Percentiles rank a stretch among this genome's conserved stretches.
Evolutionary conservation across 1,284 basidiomycete genomes (phyloP).

Genomic region (Cerrena zonata): DNA sequence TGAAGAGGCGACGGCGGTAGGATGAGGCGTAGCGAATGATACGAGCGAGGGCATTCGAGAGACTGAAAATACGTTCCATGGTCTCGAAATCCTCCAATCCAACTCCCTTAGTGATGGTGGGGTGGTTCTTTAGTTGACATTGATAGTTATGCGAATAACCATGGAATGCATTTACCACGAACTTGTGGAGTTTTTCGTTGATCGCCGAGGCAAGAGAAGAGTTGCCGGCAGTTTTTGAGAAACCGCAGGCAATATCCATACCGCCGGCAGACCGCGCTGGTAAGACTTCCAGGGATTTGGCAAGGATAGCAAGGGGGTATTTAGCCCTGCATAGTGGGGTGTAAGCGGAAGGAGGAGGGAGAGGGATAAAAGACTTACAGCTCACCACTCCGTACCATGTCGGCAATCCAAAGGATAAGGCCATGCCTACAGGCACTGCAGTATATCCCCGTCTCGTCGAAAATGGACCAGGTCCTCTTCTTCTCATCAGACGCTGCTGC

Average conservation of each 20-base stretch:
- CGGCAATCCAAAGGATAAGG: too few relatives aligned
- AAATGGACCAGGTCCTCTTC: too few relatives aligned
- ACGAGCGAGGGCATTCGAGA: conserved; percentile 19
- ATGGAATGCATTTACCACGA: too few relatives aligned
- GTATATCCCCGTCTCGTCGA: too few relatives aligned
- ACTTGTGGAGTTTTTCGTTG: conserved; percentile 6
- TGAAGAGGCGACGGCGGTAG: conserved; percentile 18
- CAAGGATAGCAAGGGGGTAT: conserved; percentile 24
- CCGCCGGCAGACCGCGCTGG: not conserved
- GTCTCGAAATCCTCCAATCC: too few relatives aligned
- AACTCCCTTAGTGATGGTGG: conserved; percentile 11
- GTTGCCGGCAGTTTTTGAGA: conserved; percentile 17
- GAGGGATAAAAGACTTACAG: too few relatives aligned
- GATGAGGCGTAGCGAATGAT: conserved; percentile 18
- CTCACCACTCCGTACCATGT: too few relatives aligned
- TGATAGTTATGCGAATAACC: conserved; percentile 19
- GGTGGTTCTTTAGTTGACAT: conserved; percentile 22
- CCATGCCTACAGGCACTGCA: too few relatives aligned
- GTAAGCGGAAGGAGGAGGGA: too few relatives aligned
- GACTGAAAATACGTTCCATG: too few relatives aligned
- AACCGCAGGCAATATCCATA: conserved; percentile 27
- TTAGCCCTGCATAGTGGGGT: conserved; percentile 29
- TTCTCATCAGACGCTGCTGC: too few relatives aligned
- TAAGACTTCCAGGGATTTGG: conserved; percentile 16
- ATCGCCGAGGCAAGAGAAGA: conserved; percentile 18